Evolutionary conservation across 441 rosid genomes (phyloP).

Genomic region (Iberis amara): DNA sequence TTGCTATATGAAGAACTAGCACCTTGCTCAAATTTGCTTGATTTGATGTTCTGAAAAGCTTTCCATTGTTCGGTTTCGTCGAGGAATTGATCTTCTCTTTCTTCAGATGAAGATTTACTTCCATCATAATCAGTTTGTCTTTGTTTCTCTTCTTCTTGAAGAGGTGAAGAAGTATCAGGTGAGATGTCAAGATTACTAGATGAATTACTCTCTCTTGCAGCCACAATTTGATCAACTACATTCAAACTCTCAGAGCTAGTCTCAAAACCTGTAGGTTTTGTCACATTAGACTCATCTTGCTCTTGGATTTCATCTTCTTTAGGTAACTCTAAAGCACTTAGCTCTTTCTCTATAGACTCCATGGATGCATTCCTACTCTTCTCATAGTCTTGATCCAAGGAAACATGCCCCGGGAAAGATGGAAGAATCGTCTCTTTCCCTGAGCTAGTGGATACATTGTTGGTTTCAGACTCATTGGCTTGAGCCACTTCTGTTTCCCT

Average conservation of each 20-base stretch:
- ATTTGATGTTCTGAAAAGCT: constrained; percentile 34
- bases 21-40: constrained; percentile 28
- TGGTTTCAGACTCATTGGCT: constrained; percentile 29
- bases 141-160: constrained; percentile 31
- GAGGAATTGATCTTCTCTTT: constrained; percentile 43
- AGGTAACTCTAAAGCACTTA: constrained; percentile 21
- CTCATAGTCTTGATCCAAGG: constrained; percentile 26
- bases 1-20: constrained; percentile 35
- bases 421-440: constrained; percentile 31
- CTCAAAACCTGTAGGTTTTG: constrained; percentile 27
- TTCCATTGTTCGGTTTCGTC: constrained; percentile 32
- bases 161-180: constrained; percentile 34
- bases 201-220: constrained; percentile 27
- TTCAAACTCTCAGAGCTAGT: constrained; percentile 32
- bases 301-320: constrained; percentile 8
- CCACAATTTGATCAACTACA: constrained; percentile 17
- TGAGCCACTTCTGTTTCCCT: constrained; percentile 26
- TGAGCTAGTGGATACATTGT: constrained; percentile 34
- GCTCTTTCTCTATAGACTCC: constrained; percentile 32
- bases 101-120: constrained; percentile 60
- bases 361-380: neutral
- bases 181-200: constrained; percentile 29
- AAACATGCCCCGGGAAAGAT: neutral
- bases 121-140: constrained; percentile 42
- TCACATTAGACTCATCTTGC: constrained; percentile 7